These are phyloP conservation scores for Favolaschia claudopus DNA, from an alignment of 768 basidiomycete species.

Conservation along the genomic window DNA sequence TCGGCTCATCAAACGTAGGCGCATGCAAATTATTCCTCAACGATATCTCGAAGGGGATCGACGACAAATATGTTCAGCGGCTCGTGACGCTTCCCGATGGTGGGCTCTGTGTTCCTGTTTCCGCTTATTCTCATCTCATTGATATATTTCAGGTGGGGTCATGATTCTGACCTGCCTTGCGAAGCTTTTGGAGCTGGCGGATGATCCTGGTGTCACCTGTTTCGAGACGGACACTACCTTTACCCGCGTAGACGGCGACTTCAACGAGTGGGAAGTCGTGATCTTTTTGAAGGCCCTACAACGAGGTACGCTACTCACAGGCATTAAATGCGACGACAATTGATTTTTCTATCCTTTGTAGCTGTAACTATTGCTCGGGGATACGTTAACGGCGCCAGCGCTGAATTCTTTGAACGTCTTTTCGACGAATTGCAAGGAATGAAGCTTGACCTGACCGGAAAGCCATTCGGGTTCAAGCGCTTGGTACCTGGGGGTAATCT, in stretches of 20 bases:
- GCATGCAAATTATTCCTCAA: not conserved
- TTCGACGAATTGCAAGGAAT: slow-evolving; percentile 14
- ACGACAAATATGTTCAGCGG: not conserved
- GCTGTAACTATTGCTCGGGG: slow-evolving; percentile 16
- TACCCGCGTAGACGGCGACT: not conserved
- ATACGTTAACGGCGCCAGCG: slow-evolving; percentile 6
- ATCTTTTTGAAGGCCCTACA: slow-evolving; percentile 9
- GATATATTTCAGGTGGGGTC: no score
- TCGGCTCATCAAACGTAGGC: not conserved
- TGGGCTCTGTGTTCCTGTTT: no score
- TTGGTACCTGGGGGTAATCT: slow-evolving; percentile 6
- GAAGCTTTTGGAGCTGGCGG: slow-evolving; percentile 10
- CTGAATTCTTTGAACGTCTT: slow-evolving; percentile 5
- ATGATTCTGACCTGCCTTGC: slow-evolving; percentile 15
- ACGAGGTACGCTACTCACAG: not conserved
- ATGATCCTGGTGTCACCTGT: slow-evolving; percentile 8
- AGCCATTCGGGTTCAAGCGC: slow-evolving; percentile 13
- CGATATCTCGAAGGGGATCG: not conserved
- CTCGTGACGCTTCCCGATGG: not conserved
- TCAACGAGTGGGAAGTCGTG: slow-evolving; percentile 21
- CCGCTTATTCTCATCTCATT: no score
- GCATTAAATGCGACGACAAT: not conserved
- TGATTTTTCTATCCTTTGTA: not conserved
- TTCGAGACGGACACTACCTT: slow-evolving; percentile 20
- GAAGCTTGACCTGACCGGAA: not conserved